A percentile compares a stretch with the other conserved stretches of the same genome.
These are phyloP conservation scores for Pichia occidentalis DNA, from an alignment of 805 yeast species.

Conservation along the genomic window DNA sequence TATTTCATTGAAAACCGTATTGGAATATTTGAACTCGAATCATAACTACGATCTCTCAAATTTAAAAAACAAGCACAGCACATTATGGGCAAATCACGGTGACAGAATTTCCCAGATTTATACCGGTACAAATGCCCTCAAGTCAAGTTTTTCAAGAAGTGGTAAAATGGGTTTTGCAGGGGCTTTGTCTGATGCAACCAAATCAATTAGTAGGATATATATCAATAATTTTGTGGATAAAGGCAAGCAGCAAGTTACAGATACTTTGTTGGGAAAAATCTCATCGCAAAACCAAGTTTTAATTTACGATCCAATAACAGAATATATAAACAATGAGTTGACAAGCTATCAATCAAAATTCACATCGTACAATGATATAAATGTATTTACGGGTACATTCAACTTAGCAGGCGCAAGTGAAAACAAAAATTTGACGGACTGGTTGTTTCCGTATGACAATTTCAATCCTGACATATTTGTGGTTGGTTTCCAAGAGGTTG, in stretches of 20 bases:
- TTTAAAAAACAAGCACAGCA: constrained; percentile 66
- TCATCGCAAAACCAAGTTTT: constrained; percentile 64
- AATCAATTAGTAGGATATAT: constrained; percentile 90
- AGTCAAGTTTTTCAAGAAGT: constrained; percentile 87
- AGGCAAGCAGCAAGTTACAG: constrained; percentile 84
- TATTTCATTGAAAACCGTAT: constrained; percentile 65
- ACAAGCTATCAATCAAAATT: constrained; percentile 43
- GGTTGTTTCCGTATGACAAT: constrained; percentile 74
- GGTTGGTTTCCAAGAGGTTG: constrained; percentile 91
- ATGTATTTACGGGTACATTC: constrained; percentile 75
- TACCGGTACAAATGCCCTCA: constrained; percentile 96
- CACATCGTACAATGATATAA: constrained; percentile 53
- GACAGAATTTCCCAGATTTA: constrained; percentile 93
- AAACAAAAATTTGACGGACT: constrained; percentile 54
- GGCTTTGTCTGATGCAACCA: constrained; percentile 94
- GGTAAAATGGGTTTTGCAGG: constrained; percentile 98
- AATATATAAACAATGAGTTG: constrained; percentile 67
- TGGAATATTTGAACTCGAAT: constrained; percentile 34
- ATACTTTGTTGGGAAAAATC: constrained; percentile 73
- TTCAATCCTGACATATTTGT: constrained; percentile 71
- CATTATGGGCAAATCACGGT: constrained; percentile 97
- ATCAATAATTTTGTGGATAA: constrained; percentile 94
- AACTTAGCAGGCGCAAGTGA: constrained; percentile 72
- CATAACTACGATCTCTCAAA: constrained; percentile 37
- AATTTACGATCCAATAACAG: constrained; percentile 83